Base-by-base conservation (phyloP, 805 yeast genomes). In the Groenewaldozyma salmanticensis region DNA sequence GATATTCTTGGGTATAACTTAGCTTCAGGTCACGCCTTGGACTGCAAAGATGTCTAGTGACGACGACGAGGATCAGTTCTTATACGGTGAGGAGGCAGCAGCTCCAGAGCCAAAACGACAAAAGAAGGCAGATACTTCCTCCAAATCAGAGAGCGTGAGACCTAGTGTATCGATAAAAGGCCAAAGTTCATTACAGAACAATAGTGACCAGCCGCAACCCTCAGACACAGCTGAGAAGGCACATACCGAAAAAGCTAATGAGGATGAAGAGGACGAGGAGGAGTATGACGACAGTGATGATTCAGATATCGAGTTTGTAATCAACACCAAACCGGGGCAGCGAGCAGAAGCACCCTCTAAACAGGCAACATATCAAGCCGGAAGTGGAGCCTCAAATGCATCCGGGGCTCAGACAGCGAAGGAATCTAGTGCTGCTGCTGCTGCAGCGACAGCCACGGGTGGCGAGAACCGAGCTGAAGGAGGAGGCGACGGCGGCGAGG, bases 301-400 rank as follows among this genome's bases (percentile, higher is more conserved):
- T 45, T 80, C 78, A 42, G 92, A 83, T 53, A 74, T 88, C 27
- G 96, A 88, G 60, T 82, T 90, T 55, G 81, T 88, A 37, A 81
- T 88, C 38, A 80, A 79, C 33, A 58, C 60, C 15, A 52, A 52
- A 31, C 57, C 61, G 1, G 62, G 61, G 6, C 49, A 47, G 29
- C 47, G 43, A 20, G 51, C 44, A n/a, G 60, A 57, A 34, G 55
- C 59, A 1, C 58, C 62, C 1, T 21, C 52, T 9, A 40, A 47
- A 15, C 46, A 43, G 21, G 48, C 48, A 3, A 50, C 52, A 2
- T 50, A 38, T 36, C 24, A 38, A 24, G 29, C 29, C 11, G n/a
- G 38, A 31, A 27, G 27, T 5, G 43, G 21, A 36, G 48, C 4
- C 50, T 52, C 4, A 31, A 42, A 6, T 7, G 16, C 39, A 11